These are phyloP conservation scores for Alternaria sp. DNA, from an alignment of 2,329 filamentous ascomycete species.

Conservation along the genomic window DNA sequence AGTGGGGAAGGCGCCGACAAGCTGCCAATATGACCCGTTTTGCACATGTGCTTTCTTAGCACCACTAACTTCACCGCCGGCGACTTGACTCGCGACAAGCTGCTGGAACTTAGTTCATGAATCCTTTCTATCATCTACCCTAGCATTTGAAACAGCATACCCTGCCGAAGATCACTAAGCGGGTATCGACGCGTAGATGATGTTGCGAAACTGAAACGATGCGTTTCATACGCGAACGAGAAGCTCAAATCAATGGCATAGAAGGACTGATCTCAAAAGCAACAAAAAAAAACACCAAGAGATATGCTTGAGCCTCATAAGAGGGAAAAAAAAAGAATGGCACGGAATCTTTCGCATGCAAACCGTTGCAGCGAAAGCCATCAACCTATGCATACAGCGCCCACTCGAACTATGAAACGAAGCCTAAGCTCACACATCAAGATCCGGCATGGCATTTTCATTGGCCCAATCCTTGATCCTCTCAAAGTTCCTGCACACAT, in stretches of 20 bases:
- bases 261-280: background rate
- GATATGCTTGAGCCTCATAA: background rate
- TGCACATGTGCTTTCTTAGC: too few relatives aligned
- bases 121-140: background rate
- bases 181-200: background rate
- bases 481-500: slow-evolving; percentile 50
- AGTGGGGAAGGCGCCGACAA: too few relatives aligned
- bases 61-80: too few relatives aligned
- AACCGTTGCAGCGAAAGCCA: background rate
- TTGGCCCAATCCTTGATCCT: slow-evolving; percentile 45
- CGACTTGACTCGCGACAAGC: too few relatives aligned
- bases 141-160: background rate
- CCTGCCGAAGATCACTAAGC: background rate
- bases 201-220: slow-evolving; percentile 5
- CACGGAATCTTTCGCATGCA: background rate
- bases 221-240: background rate
- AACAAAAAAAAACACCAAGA: background rate
- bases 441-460: slow-evolving; percentile 44
- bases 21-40: too few relatives aligned
- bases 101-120: too few relatives aligned
- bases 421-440: slow-evolving; percentile 25
- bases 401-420: background rate
- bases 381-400: background rate
- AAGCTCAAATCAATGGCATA: background rate
- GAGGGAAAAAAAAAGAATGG: background rate